Conservation (phyloP, 2,329 filamentous ascomycete species). For the Cercospora beticola region DNA sequence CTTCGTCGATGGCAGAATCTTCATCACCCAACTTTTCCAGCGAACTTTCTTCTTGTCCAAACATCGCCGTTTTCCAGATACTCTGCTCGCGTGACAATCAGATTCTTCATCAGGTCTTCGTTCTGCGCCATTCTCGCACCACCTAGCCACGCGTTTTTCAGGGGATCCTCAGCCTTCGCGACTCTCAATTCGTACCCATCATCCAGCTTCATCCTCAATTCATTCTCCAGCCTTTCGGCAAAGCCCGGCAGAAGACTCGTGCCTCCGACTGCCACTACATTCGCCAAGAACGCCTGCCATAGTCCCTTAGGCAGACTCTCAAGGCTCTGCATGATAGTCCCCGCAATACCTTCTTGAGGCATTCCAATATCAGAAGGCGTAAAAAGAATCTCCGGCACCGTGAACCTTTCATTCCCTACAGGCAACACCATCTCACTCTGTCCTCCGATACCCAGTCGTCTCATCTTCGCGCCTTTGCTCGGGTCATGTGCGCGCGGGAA, state of each 20-base stretch:
- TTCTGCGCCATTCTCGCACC: slow-evolving; percentile 75
- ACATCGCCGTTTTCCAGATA: slow-evolving; percentile 79
- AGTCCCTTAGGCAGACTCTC: slow-evolving; percentile 73
- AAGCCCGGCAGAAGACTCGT: slow-evolving; percentile 80
- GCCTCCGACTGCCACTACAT: slow-evolving; percentile 85
- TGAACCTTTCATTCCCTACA: slow-evolving; percentile 87
- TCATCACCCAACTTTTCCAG: slow-evolving; percentile 34
- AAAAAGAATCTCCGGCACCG: slow-evolving; percentile 87
- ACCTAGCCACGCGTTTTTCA: slow-evolving; percentile 81
- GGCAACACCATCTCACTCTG: slow-evolving; percentile 75
- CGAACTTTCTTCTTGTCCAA: slow-evolving; percentile 39
- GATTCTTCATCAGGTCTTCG: slow-evolving; percentile 59
- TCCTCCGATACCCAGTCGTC: slow-evolving; percentile 49
- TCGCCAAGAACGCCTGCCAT: slow-evolving; percentile 80
- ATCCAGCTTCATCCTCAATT: slow-evolving; percentile 39
- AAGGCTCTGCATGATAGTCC: slow-evolving; percentile 78
- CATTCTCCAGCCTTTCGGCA: slow-evolving; percentile 63
- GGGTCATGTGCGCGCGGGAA: slow-evolving; percentile 77
- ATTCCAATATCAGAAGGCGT: slow-evolving; percentile 82
- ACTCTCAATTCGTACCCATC: slow-evolving; percentile 78
- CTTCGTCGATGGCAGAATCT: not conserved
- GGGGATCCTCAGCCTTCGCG: slow-evolving; percentile 66
- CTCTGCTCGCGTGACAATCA: slow-evolving; percentile 81
- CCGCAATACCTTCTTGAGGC: slow-evolving; percentile 76
- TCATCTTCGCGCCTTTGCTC: slow-evolving; percentile 55